phyloP scores from a whole-genome alignment of 306 rosid genomes.

The Bauhinia variegata region DNA sequence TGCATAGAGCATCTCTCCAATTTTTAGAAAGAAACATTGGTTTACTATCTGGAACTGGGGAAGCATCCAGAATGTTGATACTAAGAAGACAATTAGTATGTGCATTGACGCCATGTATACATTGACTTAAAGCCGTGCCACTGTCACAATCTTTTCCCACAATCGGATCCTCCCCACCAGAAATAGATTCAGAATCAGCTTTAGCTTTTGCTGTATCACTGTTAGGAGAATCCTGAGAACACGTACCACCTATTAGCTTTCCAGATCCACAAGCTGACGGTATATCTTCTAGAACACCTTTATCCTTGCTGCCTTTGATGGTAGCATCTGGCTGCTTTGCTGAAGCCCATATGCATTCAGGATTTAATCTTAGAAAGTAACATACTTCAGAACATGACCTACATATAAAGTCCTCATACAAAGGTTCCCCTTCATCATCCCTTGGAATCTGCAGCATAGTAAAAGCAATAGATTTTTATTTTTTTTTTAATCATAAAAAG shows the following conservation, averaged over 20 bases:
- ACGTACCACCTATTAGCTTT: conserved; percentile 35
- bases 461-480: conserved; percentile 18
- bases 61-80: conserved; percentile 48
- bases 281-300: conserved; percentile 56
- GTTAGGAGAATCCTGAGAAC: conserved; percentile 38
- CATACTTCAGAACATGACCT: conserved; percentile 74
- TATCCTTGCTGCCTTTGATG: conserved; percentile 53
- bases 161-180: conserved; percentile 41
- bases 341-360: conserved; percentile 56
- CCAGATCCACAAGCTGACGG: conserved; percentile 56
- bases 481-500: too few species aligned
- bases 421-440: conserved; percentile 94
- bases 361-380: conserved; percentile 71
- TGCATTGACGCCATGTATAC: conserved; percentile 35
- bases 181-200: conserved; percentile 47
- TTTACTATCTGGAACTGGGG: conserved; percentile 52
- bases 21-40: conserved; percentile 84
- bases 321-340: conserved; percentile 53
- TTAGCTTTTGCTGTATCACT: too few species aligned
- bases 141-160: conserved; percentile 46
- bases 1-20: conserved; percentile 87
- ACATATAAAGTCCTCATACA: conserved; percentile 85
- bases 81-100: conserved; percentile 63
- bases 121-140: conserved; percentile 29
- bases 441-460: conserved; percentile 72